These are phyloP conservation scores for Aspergillus quadrilineatus DNA, from an alignment of 2,329 filamentous ascomycete genomes.

Conservation along the genomic window DNA sequence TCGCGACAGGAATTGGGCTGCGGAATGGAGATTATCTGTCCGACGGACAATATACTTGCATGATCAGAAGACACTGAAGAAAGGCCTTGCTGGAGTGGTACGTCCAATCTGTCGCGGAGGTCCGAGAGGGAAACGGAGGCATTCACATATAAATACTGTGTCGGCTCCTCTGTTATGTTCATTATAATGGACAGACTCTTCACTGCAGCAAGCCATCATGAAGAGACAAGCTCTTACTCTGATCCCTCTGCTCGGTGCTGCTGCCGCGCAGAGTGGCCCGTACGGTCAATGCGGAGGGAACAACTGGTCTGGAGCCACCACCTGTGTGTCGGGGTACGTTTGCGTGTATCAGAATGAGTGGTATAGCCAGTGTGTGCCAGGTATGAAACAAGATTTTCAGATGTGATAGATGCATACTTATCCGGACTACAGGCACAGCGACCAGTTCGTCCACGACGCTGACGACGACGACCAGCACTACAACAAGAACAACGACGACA, in stretches of 20 bases:
- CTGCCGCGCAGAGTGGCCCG: slow-evolving; percentile 3
- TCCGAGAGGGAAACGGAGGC: neutral
- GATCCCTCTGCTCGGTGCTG: neutral
- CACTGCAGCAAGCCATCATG: neutral
- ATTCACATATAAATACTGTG: neutral
- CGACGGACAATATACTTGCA: neutral
- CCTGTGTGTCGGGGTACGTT: slow-evolving; percentile 4
- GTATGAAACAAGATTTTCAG: neutral
- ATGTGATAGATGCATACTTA: too few relatives aligned
- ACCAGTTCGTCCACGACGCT: neutral
- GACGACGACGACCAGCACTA: neutral
- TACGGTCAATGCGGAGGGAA: slow-evolving; percentile 9
- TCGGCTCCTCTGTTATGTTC: too few relatives aligned
- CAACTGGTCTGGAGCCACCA: neutral
- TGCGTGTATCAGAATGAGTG: slow-evolving; percentile 3
- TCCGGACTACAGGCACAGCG: neutral
- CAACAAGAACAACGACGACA: neutral
- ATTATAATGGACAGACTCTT: neutral
- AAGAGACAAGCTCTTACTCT: neutral
- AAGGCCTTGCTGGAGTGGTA: neutral
- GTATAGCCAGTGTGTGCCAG: slow-evolving; percentile 9
- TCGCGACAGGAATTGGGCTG: too few relatives aligned
- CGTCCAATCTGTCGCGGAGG: neutral
- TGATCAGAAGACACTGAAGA: neutral
- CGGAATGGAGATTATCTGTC: too few relatives aligned